Evolutionary conservation across 2,329 filamentous ascomycete genomes (phyloP).

Genomic region (Colletotrichum karsti): DNA sequence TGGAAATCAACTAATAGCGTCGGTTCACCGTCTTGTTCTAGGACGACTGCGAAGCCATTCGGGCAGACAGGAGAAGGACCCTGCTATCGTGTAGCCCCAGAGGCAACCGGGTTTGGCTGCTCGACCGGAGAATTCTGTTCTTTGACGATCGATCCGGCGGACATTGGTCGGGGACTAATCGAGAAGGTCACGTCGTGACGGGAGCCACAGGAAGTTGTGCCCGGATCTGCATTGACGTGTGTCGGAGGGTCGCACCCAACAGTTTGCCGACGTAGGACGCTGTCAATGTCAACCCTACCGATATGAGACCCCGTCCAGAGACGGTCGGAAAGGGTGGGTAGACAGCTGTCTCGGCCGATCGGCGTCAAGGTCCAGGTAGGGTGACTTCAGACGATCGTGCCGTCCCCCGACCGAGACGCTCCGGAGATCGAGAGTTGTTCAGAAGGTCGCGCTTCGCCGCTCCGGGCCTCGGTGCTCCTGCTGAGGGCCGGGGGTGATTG

Average conservation of each 20-base stretch:
- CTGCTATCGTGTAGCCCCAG: not conserved
- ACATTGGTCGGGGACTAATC: not conserved
- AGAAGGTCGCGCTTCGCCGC: not conserved
- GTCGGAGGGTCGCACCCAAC: slow-evolving; percentile 1
- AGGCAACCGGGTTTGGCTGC: not conserved
- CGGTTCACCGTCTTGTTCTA: not conserved
- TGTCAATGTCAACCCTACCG: not conserved
- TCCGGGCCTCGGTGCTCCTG: not conserved
- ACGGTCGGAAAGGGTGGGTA: not conserved
- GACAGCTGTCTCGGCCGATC: not conserved
- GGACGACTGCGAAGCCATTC: not conserved
- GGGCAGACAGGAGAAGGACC: not conserved
- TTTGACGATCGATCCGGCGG: not conserved
- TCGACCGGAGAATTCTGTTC: not conserved
- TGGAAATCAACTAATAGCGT: too few relatives aligned
- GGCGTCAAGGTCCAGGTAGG: not conserved
- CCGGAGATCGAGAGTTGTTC: not conserved
- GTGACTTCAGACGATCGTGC: not conserved
- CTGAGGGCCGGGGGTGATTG: not conserved
- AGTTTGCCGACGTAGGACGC: slow-evolving; percentile 10
- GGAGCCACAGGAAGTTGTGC: not conserved
- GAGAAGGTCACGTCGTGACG: not conserved
- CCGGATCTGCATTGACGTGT: slow-evolving; percentile 11
- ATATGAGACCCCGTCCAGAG: not conserved
- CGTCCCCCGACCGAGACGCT: not conserved